phyloP scores from a whole-genome alignment of 805 yeast species.

The Saccharomycopsis schoenii region DNA sequence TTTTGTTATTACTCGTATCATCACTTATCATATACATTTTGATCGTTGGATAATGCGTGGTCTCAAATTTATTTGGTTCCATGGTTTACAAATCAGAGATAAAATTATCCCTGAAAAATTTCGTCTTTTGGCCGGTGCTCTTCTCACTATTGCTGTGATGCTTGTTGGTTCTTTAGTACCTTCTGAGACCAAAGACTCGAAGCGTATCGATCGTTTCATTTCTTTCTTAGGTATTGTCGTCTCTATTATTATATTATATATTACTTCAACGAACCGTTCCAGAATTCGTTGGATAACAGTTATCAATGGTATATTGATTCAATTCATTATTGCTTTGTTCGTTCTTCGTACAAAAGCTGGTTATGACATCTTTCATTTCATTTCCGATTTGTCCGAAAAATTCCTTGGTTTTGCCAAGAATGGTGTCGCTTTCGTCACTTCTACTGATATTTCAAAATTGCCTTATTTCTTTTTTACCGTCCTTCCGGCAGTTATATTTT shows the following conservation, averaged over 20 bases:
- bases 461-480: constrained; percentile 48
- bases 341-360: constrained; percentile 52
- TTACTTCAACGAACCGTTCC: constrained; percentile 36
- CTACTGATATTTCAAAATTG: constrained; percentile 29
- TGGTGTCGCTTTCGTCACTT: constrained; percentile 53
- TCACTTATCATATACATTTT: constrained; percentile 39
- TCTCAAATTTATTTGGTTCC: constrained; percentile 5
- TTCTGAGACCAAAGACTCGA: constrained; percentile 36
- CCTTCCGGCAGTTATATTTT: constrained; percentile 53
- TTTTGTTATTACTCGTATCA: constrained; percentile 39
- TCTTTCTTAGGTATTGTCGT: constrained; percentile 48
- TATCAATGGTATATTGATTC: constrained; percentile 49
- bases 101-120: constrained; percentile 33
- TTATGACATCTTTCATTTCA: constrained; percentile 51
- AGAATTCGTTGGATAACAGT: constrained; percentile 50
- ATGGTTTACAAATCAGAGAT: constrained; percentile 22
- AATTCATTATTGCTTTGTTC: constrained; percentile 48
- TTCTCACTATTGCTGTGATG: constrained; percentile 36
- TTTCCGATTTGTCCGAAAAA: constrained; percentile 46
- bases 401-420: constrained; percentile 46
- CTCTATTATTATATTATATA: constrained; percentile 34
- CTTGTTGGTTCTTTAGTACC: constrained; percentile 48
- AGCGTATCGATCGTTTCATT: constrained; percentile 42
- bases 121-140: constrained; percentile 36
- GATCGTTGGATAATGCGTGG: constrained; percentile 5